Percentiles rank a stretch among this genome's conserved stretches.
Conservation (phyloP, 176 grass and related monocot genomes). For the Panicum miliaceum region DNA sequence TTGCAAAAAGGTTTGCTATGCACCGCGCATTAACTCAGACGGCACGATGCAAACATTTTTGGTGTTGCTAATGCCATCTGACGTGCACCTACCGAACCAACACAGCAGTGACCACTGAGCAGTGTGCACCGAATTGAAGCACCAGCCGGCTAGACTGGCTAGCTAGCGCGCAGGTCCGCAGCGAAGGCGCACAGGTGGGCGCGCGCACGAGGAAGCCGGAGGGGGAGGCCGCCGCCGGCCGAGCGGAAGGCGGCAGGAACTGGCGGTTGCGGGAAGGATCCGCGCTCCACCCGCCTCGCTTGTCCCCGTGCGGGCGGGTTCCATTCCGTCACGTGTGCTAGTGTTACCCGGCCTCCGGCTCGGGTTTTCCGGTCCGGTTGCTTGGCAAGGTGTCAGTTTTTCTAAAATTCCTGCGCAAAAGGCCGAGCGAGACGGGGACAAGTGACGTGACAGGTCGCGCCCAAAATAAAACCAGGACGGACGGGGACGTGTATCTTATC, state of each 20-base stretch:
- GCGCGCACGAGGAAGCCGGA: slow-evolving; percentile 4
- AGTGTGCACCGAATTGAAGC: not conserved
- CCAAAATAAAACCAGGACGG: not conserved
- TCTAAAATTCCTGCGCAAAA: slow-evolving; percentile 28
- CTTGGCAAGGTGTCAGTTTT: slow-evolving; percentile 30
- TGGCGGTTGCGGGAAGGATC: slow-evolving; percentile 32
- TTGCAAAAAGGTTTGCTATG: not conserved
- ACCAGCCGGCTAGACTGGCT: not conserved
- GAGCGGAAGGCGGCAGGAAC: slow-evolving; percentile 10
- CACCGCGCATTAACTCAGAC: not conserved
- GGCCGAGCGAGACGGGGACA: not conserved
- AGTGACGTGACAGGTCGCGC: slow-evolving; percentile 13
- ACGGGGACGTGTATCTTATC: slow-evolving; percentile 32
- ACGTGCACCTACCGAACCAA: not conserved
- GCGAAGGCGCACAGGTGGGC: not conserved
- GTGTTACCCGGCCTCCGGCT: not conserved
- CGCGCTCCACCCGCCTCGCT: not conserved
- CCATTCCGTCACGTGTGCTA: slow-evolving; percentile 37
- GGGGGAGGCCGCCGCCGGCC: not conserved
- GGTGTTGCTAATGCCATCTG: not conserved
- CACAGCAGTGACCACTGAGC: not conserved
- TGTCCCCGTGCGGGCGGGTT: slow-evolving; percentile 33
- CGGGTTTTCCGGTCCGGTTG: not conserved
- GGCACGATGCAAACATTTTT: not conserved
- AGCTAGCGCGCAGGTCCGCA: not conserved